Evolutionary conservation across 345 rosid species (phyloP), one percentile per base, ranked within the genome.

Genomic region (Capsella bursapastoris): DNA sequence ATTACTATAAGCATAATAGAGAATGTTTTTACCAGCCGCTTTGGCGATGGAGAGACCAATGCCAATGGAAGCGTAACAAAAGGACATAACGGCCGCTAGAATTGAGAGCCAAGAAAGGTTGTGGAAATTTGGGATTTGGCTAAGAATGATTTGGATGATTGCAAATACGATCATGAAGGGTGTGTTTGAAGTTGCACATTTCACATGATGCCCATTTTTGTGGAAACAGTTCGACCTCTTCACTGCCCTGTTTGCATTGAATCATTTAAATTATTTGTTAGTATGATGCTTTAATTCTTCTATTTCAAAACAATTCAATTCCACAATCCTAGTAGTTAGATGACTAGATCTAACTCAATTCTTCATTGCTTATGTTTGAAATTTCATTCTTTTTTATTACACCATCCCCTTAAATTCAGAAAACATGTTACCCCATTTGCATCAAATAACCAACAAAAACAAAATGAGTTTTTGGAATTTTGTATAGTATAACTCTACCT

Each of bases 91-190:
- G 11, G 97, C 96, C 0, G 97, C 97, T 5, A 93, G 45, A 41
- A 89, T 76, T 2, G 98, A 93, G 75, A 93, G 96, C 92, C 90
- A 91, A 16, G 97, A 87, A 32, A 93, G 97, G 68, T 91, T 81
- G 83, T 89, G 91, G 29, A 93, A 93, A 75, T 89, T 85, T 2
- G 91, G 96, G 68, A 91, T 91, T 76, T 93, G 97, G 86, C 96
- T 86, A 4, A 93, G 86, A 49, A 90, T 12, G 11, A 90, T 79
- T 71, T 93, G 92, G 58, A 88, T 78, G 81, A 73, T 66, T n/a
- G 89, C 94, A 60, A 91, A 93, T 38, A 85, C 66, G 25, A 81
- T 78, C 94, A 93, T 89, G 83, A 73, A 87, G 1, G 87, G 90
- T 56, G 84, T 73, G 82, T 82, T 84, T 41, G 96, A 84, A 9